Base-by-base conservation (phyloP, 805 yeast genomes). In the Pichia scutulata region DNA sequence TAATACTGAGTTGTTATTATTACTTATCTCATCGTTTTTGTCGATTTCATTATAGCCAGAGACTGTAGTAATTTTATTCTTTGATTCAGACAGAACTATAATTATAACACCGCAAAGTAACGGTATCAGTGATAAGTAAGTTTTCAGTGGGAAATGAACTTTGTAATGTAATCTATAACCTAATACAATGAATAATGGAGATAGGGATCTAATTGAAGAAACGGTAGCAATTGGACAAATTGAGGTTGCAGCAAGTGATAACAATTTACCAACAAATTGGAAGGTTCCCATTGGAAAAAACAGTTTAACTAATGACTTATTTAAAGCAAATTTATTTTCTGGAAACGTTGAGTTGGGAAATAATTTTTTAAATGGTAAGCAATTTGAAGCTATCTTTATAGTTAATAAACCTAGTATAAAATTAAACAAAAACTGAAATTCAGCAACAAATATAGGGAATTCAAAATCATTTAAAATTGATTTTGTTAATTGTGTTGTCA, bases 141-240 rank as follows among this genome's bases (percentile, higher is more conserved):
- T 80, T 28, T 71, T 60, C 1, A 63, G 7, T 1, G 83, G 80
- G 52, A 80, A 77, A 21, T 57, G 61, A 14, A 80, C 80, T n/a
- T 68, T 66, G 57, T 80, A 80, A 13, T 71, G 62, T 23, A 75
- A 10, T 52, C 82, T 69, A 60, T 83, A 84, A 3, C 83, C 76
- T 0, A 72, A 42, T 1, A 83, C 81, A 30, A 83, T 76, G 22
- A 83, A 65, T 42, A 83, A 63, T 0, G 89, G 89, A 3, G 85
- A 77, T 23, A 84, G 63, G 0, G 88, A 82, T 65, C 83, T 77
- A n/a, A 84, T 73, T 51, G 86, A 81, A 1, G 87, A 81, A 1
- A 82, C 86, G 0, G 89, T 80, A 0, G 88, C 82, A 14, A 83
- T 75, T 0, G 87, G 81, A 7, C 82, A 81, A 41, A 79, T 58